Evolutionary conservation across 441 rosid species (phyloP).

Genomic region (Corymbia citriodora): DNA sequence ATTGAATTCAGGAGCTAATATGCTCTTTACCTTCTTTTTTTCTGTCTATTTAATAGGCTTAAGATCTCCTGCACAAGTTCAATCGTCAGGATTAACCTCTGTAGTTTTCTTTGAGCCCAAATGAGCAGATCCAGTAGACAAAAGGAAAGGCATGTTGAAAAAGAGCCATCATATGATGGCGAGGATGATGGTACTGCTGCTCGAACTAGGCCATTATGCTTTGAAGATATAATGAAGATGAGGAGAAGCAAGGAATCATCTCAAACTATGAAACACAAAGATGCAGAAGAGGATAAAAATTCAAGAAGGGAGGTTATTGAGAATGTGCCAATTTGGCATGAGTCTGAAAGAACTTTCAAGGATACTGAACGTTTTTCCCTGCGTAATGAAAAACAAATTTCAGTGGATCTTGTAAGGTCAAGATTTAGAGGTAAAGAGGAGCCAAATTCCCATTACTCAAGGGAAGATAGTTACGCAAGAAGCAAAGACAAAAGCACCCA

Average conservation of each 20-base stretch:
- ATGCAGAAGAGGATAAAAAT: constrained; percentile 14
- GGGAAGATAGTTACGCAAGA: constrained; percentile 19
- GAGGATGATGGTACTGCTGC: constrained; percentile 65
- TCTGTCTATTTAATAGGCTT: neutral
- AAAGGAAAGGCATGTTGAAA: constrained; percentile 34
- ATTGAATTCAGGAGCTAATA: neutral
- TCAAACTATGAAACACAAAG: constrained; percentile 29
- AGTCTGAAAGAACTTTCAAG: constrained; percentile 20
- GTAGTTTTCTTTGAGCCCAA: neutral
- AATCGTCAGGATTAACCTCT: neutral
- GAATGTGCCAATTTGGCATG: constrained; percentile 21
- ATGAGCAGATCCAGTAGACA: constrained; percentile 51
- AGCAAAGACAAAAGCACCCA: constrained; percentile 20
- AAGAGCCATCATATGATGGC: constrained; percentile 8
- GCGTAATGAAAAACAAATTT: constrained; percentile 12
- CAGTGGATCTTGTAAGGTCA: constrained; percentile 28
- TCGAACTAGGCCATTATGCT: constrained; percentile 81
- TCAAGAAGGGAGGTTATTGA: constrained; percentile 16
- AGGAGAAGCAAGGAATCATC: constrained; percentile 50
- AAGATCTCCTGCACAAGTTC: neutral
- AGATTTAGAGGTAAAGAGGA: constrained; percentile 32
- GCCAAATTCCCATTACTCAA: constrained; percentile 11
- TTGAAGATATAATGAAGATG: constrained; percentile 71
- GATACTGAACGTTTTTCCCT: constrained; percentile 22
- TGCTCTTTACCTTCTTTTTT: neutral